Base-by-base conservation (phyloP, 805 yeast species). In the Debaryomyces tyrocola region DNA sequence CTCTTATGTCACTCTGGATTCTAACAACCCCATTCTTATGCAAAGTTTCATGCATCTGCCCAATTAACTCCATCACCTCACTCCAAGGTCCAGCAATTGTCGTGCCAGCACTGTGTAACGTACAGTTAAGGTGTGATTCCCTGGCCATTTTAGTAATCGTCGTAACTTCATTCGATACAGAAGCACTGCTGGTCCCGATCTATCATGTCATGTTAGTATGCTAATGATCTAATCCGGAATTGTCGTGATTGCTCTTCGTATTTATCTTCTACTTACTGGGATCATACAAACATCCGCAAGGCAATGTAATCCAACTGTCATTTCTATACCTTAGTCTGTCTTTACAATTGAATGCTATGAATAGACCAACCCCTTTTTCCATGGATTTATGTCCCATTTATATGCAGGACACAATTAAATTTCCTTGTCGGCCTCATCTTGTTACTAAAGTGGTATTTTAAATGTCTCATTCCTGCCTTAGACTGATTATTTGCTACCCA, bases 81-180 rank as follows among this genome's bases (percentile, higher is more conserved):
- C 83, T 82, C 96, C 96, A 90, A n/a, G 90, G 90, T 1, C 97
- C 97, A 57, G 87, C 86, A 55, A 86, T 83, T 1, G 96, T 89
- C 6, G 96, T 90, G 3, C 97, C 97, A 2, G 97, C 97, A 55
- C 95, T 85, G 66, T 90, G 97, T 49, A 90, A 70, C 1, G 87
- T 82, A 51, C 85, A 82, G 41, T 82, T 74, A 45, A 90, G 69
- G 2, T 80, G 84, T 27, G 87, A 79, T 20, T 74, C 74, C 47
- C 85, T 74, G 20, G 90, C 83, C 44, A 81, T 64, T 21, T 77
- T 69, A 51, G 90, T 92, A 35, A 86, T 82, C 40, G 78, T 73
- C 6, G 95, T 83, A 37, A 90, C 83, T 55, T 88, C 89, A 55
- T 85, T 87, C 7, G 94, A 87, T 1, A 90, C 90, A 1, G 96